Conservation (phyloP, 2,329 filamentous ascomycete genomes). For the Emergomyces pasteurianus region DNA sequence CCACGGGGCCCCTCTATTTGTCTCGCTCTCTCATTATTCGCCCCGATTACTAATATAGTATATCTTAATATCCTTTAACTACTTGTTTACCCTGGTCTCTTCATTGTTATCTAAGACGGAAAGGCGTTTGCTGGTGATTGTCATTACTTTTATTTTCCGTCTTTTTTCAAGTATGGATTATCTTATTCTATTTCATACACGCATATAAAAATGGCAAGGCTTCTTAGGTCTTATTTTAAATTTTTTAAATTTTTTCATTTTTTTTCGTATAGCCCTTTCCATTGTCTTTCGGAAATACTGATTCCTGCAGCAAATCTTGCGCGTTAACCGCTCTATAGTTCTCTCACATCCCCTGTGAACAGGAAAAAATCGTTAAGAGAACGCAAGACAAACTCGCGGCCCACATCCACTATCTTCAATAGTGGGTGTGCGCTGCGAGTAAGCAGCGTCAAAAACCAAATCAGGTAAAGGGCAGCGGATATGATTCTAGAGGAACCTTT, state of each 20-base stretch:
- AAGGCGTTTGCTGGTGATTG: constrained; percentile 5
- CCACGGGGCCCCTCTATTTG: background rate
- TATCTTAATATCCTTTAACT: background rate
- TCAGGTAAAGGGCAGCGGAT: background rate
- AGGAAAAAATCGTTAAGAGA: no score
- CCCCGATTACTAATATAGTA: background rate
- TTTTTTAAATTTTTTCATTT: background rate
- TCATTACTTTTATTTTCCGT: background rate
- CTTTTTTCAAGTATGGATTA: background rate
- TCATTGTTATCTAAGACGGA: background rate
- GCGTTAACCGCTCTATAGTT: background rate
- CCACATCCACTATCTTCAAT: no score
- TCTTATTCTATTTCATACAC: constrained; percentile 1
- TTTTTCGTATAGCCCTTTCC: background rate
- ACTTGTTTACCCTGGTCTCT: background rate
- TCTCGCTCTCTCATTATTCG: background rate
- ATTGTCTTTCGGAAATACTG: background rate
- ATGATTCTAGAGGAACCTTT: background rate
- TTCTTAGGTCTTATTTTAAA: background rate
- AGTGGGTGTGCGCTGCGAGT: no score
- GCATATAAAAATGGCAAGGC: background rate
- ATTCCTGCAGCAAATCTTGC: background rate
- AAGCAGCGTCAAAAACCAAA: background rate
- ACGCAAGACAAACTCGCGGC: background rate
- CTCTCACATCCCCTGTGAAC: no score